A percentile compares a stretch with the other conserved stretches of the same genome.
phyloP scores from a whole-genome alignment of 805 yeast species.

The Saccharomycopsis lassenensis region DNA sequence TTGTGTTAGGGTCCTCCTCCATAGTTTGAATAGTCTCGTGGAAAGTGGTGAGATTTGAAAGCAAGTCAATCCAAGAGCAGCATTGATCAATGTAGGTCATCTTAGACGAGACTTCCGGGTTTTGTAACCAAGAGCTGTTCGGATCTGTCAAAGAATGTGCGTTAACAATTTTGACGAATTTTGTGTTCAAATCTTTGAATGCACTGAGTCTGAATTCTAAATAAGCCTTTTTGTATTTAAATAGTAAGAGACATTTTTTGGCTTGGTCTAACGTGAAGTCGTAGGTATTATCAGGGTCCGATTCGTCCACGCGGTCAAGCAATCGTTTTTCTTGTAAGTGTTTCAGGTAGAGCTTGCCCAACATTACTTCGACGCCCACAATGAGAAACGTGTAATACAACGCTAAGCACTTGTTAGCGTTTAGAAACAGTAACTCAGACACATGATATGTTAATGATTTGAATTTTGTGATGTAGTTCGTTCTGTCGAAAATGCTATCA shows the following conservation, averaged over 20 bases:
- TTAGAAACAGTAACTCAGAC: conserved; percentile 1
- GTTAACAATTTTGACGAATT: neutral
- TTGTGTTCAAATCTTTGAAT: neutral
- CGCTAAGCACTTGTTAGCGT: neutral
- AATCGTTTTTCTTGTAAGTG: neutral
- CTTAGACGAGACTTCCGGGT: neutral
- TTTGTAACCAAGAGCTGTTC: neutral
- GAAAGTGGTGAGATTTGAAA: neutral
- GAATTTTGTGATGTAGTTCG: conserved; percentile 1
- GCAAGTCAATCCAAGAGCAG: neutral
- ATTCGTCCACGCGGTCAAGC: neutral
- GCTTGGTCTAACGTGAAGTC: too few species aligned
- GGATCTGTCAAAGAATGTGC: neutral
- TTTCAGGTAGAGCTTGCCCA: neutral
- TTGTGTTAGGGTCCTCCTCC: neutral
- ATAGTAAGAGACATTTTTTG: neutral
- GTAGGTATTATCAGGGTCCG: neutral
- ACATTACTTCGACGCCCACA: neutral
- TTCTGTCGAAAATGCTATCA: conserved; percentile 3
- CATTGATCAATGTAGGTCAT: conserved; percentile 6
- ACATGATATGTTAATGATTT: neutral
- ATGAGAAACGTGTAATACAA: conserved; percentile 3
- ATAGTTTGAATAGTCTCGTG: neutral
- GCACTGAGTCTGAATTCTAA: neutral
- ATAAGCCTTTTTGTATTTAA: neutral